These are phyloP conservation scores for Lasiodiplodia sp. DNA, from an alignment of 2,329 filamentous ascomycete species.

Conservation along the genomic window DNA sequence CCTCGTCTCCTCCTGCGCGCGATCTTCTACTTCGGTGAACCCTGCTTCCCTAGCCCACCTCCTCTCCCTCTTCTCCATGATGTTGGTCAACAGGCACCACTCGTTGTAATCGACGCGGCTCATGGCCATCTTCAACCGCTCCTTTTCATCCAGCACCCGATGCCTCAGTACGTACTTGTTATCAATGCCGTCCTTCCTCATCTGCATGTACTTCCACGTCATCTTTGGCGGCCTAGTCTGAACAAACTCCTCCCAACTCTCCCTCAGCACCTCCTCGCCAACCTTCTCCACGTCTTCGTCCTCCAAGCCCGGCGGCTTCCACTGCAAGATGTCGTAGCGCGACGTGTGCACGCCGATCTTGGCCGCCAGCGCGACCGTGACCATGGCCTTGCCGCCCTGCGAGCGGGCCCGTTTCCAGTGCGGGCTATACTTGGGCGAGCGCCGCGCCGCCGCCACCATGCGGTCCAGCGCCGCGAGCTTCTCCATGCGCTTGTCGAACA, in stretches of 20 bases:
- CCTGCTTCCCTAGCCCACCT: neutral
- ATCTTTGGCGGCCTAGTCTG: too few species aligned
- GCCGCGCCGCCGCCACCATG: neutral
- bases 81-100: neutral
- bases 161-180: neutral
- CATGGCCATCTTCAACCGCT: constrained; percentile 12
- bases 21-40: too few species aligned
- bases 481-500: constrained; percentile 8
- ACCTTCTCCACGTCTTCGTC: neutral
- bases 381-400: neutral
- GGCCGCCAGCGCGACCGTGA: neutral
- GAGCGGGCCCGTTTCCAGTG: neutral
- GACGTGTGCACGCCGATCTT: neutral
- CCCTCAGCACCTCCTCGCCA: neutral
- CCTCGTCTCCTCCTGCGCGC: too few species aligned
- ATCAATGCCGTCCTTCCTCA: neutral
- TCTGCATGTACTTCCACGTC: neutral
- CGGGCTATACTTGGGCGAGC: neutral
- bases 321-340: neutral
- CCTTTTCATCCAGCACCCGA: neutral
- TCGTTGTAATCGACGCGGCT: constrained; percentile 3
- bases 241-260: neutral
- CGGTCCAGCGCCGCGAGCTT: neutral
- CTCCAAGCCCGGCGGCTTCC: constrained; percentile 2
- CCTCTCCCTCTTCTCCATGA: constrained; percentile 12